Base-by-base conservation (phyloP, 176 grass and related monocot genomes). In the Oryza punctata region DNA sequence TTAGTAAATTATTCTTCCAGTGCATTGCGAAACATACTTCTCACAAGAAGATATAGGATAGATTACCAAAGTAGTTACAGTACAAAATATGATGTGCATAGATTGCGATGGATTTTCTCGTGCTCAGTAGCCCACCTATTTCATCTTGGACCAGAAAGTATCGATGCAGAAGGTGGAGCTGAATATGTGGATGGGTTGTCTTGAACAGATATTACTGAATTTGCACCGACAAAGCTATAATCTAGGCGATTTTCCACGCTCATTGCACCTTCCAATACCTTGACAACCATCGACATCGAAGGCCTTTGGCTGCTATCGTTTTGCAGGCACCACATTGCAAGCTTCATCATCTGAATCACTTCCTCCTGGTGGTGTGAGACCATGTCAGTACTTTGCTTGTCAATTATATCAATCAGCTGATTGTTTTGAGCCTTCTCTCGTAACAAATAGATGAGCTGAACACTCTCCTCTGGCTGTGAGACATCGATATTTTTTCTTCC, bases 71-170 rank as follows among this genome's bases (percentile, higher is more conserved):
- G 9, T 41, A 41, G 29, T 78, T 69, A 70, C 66, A 70, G 49
- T 69, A 70, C 66, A 70, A 64, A 40, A 46, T 10, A 21, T 15
- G 11, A 70, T 26, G 26, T 64, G 43, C 45, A 63, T 71, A 47
- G 63, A 72, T 18, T 33, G 32, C 33, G 70, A 23, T 9, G 45
- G 13, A 47, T 68, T 57, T 52, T 77, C n/a, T 59, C 77, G 10
- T 38, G 64, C 40, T 41, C 9, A 41, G 7, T 41, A 41, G 8
- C 1, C 40, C 40, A 41, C 40, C 40, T 41, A 41, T 41, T 41
- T 86, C 68, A 86, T 70, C 84, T 86, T 10, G 84, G 84, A 30
- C 84, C 59, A 72, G 84, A 86, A 79, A 86, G 50, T n/a, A 79
- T 27, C 15, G 84, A 86, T 79, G 84, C 84, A 65, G 70, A 16